A percentile compares a stretch with the other conserved stretches of the same genome.
These are phyloP conservation scores for Xylaria bambusicola DNA, from an alignment of 495 filamentous ascomycete genomes.

Conservation along the genomic window DNA sequence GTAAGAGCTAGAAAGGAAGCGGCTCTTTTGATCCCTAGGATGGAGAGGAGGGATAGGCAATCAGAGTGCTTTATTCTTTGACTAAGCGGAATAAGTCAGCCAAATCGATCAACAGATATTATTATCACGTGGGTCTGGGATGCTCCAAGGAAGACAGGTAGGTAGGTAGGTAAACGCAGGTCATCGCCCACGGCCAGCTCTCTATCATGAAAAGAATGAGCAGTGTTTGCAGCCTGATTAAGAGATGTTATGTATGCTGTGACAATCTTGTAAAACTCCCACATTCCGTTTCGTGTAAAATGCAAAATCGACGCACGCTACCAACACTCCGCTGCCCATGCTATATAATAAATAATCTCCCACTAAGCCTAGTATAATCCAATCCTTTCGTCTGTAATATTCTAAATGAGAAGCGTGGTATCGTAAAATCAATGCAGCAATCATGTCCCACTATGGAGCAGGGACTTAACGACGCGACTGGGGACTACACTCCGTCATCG, in stretches of 20 bases:
- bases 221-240: neutral
- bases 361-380: neutral
- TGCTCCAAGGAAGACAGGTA: too few relatives aligned
- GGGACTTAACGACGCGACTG: constrained; percentile 12
- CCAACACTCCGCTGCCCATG: constrained; percentile 3
- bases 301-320: neutral
- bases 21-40: too few relatives aligned
- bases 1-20: too few relatives aligned
- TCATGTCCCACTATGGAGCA: neutral
- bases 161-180: too few relatives aligned
- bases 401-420: constrained; percentile 14
- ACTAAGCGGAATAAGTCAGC: too few relatives aligned
- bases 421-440: constrained; percentile 3
- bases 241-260: neutral
- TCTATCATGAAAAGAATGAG: too few relatives aligned
- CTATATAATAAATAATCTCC: neutral
- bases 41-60: too few relatives aligned
- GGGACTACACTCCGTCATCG: constrained; percentile 25
- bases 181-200: too few relatives aligned
- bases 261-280: constrained; percentile 14
- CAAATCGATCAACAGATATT: too few relatives aligned
- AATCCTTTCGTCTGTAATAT: neutral
- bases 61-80: too few relatives aligned
- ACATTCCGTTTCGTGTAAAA: neutral
- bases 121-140: too few relatives aligned